Percentiles rank a stretch among this genome's conserved stretches.
phyloP scores from a whole-genome alignment of 331 rosid species.

The Acacia pycnantha region DNA sequence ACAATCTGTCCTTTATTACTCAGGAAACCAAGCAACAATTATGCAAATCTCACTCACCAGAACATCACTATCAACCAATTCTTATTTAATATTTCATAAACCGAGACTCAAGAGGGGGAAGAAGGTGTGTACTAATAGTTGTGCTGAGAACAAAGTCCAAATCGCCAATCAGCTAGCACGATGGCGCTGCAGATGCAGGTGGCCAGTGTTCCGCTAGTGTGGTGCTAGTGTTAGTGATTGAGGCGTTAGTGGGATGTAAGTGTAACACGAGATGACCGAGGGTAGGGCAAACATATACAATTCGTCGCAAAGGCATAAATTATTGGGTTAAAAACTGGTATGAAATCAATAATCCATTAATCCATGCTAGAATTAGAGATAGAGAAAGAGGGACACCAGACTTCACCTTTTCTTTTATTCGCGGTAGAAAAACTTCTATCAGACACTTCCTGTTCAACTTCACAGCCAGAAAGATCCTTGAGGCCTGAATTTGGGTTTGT shows the following conservation, averaged over 20 bases:
- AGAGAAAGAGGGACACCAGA: neutral
- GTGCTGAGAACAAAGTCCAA: neutral
- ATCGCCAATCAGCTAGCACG: neutral
- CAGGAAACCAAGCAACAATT: neutral
- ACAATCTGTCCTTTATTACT: neutral
- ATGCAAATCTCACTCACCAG: neutral
- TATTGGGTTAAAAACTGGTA: too few species aligned
- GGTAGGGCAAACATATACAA: too few species aligned
- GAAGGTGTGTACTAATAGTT: neutral
- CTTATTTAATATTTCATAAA: neutral
- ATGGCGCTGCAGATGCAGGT: neutral
- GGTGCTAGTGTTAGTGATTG: neutral
- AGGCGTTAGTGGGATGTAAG: too few species aligned
- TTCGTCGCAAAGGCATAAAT: too few species aligned
- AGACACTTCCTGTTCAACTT: slow-evolving; percentile 40
- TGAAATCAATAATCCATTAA: slow-evolving; percentile 3
- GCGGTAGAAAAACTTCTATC: slow-evolving; percentile 43
- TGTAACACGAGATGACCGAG: too few species aligned
- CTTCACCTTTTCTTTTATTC: slow-evolving; percentile 69
- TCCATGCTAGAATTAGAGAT: neutral
- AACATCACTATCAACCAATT: neutral
- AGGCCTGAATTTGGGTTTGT: slow-evolving; percentile 56
- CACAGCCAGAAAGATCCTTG: slow-evolving; percentile 58
- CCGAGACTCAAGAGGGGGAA: neutral
- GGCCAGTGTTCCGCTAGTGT: neutral